Conservation (phyloP, 1,139 yeast species). For the Suhomyces choctaworum region DNA sequence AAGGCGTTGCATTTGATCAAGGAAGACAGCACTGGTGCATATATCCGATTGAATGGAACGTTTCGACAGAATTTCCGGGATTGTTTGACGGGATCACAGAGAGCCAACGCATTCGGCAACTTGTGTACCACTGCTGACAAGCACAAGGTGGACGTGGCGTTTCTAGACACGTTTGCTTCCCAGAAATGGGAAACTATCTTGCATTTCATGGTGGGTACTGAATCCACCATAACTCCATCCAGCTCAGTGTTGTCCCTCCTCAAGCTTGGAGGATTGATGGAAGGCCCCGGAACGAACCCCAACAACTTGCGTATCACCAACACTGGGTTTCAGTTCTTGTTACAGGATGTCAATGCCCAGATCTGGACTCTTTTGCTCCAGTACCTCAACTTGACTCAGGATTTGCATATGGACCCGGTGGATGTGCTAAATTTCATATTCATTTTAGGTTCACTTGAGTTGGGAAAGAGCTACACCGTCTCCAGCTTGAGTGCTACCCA, state of each 20-base stretch:
- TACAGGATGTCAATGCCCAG: constrained; percentile 92
- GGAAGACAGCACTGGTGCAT: constrained; percentile 56
- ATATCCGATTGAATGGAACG: constrained; percentile 65
- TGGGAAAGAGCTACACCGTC: constrained; percentile 83
- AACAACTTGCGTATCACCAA: constrained; percentile 72
- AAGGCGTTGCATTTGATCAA: constrained; percentile 74
- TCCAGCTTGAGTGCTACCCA: constrained; percentile 78
- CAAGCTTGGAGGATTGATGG: constrained; percentile 85
- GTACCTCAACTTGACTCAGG: constrained; percentile 81
- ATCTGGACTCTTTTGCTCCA: constrained; percentile 90
- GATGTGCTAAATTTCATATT: constrained; percentile 92
- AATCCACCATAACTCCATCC: constrained; percentile 63
- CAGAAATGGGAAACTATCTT: constrained; percentile 92
- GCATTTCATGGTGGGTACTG: constrained; percentile 97
- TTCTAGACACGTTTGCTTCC: constrained; percentile 78
- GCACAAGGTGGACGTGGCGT: constrained; percentile 58
- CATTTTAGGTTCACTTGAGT: constrained; percentile 86
- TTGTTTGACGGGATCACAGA: constrained; percentile 79
- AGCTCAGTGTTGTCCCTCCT: constrained; percentile 64
- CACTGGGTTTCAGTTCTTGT: constrained; percentile 86
- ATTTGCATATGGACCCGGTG: constrained; percentile 89
- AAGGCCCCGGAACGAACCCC: constrained; percentile 40
- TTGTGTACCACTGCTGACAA: constrained; percentile 33
- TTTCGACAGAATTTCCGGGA: constrained; percentile 75
- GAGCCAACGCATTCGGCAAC: constrained; percentile 48